Percentiles rank a stretch among this genome's conserved stretches.
Conservation (phyloP, 495 filamentous ascomycete genomes). For the Xylaria castorea region DNA sequence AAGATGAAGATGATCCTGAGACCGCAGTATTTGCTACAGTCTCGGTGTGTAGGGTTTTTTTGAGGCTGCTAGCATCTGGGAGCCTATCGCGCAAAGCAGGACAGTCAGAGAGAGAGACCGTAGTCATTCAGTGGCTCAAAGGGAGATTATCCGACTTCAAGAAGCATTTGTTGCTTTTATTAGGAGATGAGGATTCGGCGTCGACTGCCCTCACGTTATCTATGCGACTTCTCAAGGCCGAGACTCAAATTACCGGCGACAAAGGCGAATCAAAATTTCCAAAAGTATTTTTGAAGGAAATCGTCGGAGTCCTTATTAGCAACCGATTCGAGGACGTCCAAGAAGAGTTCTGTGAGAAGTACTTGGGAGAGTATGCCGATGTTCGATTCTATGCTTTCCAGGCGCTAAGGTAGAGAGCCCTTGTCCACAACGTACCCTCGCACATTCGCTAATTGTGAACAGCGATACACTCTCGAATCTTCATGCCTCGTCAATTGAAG, state of each 20-base stretch:
- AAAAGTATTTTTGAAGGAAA: constrained; percentile 63
- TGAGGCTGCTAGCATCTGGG: constrained; percentile 79
- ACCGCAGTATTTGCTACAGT: constrained; percentile 68
- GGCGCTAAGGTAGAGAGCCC: constrained; percentile 65
- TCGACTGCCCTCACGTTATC: constrained; percentile 73
- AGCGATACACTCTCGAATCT: constrained; percentile 48
- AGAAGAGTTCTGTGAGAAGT: constrained; percentile 77
- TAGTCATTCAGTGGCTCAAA: constrained; percentile 80
- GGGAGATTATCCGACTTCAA: constrained; percentile 75
- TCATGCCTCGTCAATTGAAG: constrained; percentile 45
- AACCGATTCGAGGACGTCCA: constrained; percentile 62
- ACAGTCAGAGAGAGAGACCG: constrained; percentile 72
- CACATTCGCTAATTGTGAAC: constrained; percentile 27
- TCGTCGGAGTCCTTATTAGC: constrained; percentile 69
- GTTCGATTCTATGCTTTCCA: constrained; percentile 81
- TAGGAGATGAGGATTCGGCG: constrained; percentile 59
- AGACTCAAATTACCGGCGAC: constrained; percentile 65
- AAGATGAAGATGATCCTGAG: constrained; percentile 45
- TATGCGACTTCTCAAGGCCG: constrained; percentile 84
- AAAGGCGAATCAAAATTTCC: constrained; percentile 71
- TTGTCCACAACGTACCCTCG: not conserved
- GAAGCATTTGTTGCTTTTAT: constrained; percentile 57
- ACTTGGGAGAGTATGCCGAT: constrained; percentile 80
- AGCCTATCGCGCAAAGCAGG: constrained; percentile 67
- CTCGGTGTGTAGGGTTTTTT: constrained; percentile 88